Conservation (phyloP, 2,329 filamentous ascomycete genomes). For the Aspergillus novofumigatus region DNA sequence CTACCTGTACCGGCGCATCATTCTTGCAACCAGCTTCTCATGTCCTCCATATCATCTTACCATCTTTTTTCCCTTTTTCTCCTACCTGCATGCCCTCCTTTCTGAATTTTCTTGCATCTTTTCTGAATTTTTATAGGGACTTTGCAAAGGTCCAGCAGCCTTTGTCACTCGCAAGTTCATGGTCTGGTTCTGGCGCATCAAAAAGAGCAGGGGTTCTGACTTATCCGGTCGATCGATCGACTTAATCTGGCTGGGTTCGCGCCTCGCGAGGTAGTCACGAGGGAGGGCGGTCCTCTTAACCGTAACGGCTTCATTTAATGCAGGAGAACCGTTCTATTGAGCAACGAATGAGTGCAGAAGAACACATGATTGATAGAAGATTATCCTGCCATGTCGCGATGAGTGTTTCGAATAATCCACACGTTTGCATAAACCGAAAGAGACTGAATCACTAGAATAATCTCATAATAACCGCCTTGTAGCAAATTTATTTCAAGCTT, state of each 20-base stretch:
- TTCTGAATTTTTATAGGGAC: background rate
- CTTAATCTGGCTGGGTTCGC: constrained; percentile 28
- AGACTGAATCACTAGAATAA: background rate
- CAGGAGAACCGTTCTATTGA: constrained; percentile 17
- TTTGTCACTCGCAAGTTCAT: constrained; percentile 15
- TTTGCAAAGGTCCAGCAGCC: constrained; percentile 9
- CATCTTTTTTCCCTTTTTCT: constrained; percentile 14
- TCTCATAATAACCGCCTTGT: background rate
- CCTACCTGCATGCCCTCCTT: constrained; percentile 21
- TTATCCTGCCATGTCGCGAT: constrained; percentile 2
- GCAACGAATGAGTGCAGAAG: constrained; percentile 16
- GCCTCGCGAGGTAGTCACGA: constrained; percentile 27
- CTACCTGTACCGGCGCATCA: constrained; percentile 24
- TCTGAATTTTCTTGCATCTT: constrained; percentile 9
- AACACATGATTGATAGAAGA: constrained; percentile 5
- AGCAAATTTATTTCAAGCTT: background rate
- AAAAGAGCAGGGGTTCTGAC: constrained; percentile 30
- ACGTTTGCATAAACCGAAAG: constrained; percentile 1
- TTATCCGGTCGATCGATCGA: constrained; percentile 28
- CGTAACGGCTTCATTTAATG: constrained; percentile 10
- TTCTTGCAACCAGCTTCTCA: constrained; percentile 11
- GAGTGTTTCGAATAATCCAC: constrained; percentile 3
- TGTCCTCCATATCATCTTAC: constrained; percentile 12
- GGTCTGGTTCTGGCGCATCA: constrained; percentile 30
- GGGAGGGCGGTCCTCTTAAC: constrained; percentile 11